phyloP scores from a whole-genome alignment of 2,329 filamentous ascomycete species.

The Aspergillus eucalypticola region DNA sequence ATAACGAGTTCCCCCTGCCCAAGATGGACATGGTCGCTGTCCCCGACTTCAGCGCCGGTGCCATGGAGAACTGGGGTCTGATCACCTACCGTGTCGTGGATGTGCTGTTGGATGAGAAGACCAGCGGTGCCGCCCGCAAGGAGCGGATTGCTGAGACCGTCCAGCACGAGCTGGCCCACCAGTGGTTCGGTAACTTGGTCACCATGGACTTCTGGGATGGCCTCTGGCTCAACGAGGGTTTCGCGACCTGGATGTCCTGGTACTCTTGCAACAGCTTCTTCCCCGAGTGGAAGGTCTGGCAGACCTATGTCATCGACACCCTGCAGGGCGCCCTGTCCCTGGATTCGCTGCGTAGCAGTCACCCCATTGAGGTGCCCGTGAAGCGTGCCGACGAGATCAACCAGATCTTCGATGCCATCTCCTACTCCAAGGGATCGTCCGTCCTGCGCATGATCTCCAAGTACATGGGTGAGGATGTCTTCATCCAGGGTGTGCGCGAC shows the following conservation, averaged over 20 bases:
- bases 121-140: slow-evolving; percentile 82
- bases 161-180: slow-evolving; percentile 94
- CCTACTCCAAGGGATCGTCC: slow-evolving; percentile 94
- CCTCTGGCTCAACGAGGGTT: slow-evolving; percentile 92
- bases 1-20: slow-evolving; percentile 79
- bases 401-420: slow-evolving; percentile 97
- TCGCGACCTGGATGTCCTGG: slow-evolving; percentile 91
- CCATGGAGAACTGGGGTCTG: slow-evolving; percentile 98
- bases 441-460: slow-evolving; percentile 97
- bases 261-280: slow-evolving; percentile 94
- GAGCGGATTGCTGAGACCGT: slow-evolving; percentile 93
- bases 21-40: slow-evolving; percentile 98
- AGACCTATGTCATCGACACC: slow-evolving; percentile 90
- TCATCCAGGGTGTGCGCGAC: slow-evolving; percentile 85
- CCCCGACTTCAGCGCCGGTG: slow-evolving; percentile 91
- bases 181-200: slow-evolving; percentile 97
- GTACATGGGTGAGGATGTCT: slow-evolving; percentile 86
- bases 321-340: slow-evolving; percentile 83
- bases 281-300: slow-evolving; percentile 98
- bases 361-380: slow-evolving; percentile 94
- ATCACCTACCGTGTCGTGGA: slow-evolving; percentile 94
- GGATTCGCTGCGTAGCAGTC: slow-evolving; percentile 89
- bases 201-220: slow-evolving; percentile 99
- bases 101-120: slow-evolving; percentile 87
- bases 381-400: slow-evolving; percentile 95